Evolutionary conservation across 139 green algal species (phyloP).

Genomic region (Monoraphidium neglectum): DNA sequence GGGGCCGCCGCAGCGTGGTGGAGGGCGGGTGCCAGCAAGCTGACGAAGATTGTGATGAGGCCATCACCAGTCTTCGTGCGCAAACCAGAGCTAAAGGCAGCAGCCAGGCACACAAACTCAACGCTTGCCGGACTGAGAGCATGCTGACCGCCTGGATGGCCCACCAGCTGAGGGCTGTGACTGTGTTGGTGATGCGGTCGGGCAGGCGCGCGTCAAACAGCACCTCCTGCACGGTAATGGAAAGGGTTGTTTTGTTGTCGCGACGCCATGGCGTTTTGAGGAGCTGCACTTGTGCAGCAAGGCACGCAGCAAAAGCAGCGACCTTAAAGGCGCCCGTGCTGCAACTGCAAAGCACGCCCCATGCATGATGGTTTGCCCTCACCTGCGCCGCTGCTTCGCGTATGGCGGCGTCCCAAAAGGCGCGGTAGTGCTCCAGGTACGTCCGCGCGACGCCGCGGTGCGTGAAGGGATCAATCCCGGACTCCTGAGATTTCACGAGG

Average conservation of each 20-base stretch:
- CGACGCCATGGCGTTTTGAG: too few species aligned
- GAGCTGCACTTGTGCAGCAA: too few species aligned
- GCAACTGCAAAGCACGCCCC: too few species aligned
- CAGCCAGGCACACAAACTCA: neutral
- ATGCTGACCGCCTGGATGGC: neutral
- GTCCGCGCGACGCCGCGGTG: constrained; percentile 29
- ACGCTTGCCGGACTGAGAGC: neutral
- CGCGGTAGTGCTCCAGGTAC: constrained; percentile 52
- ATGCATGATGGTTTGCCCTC: too few species aligned
- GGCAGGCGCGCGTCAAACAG: constrained; percentile 65
- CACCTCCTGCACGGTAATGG: constrained; percentile 30
- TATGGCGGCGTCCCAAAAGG: constrained; percentile 61
- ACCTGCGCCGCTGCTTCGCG: constrained; percentile 36
- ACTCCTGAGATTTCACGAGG: constrained; percentile 26
- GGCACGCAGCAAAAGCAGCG: too few species aligned
- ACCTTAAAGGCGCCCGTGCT: too few species aligned
- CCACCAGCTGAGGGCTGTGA: constrained; percentile 67
- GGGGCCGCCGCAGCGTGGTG: neutral
- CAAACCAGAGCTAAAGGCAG: neutral
- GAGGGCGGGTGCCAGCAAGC: neutral
- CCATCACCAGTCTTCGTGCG: too few species aligned
- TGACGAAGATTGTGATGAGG: too few species aligned
- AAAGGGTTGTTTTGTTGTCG: too few species aligned
- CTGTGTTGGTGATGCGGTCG: constrained; percentile 54
- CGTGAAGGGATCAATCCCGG: constrained; percentile 49